Base-by-base conservation (phyloP, 768 basidiomycete genomes). In the Sarcomyxa edulis region DNA sequence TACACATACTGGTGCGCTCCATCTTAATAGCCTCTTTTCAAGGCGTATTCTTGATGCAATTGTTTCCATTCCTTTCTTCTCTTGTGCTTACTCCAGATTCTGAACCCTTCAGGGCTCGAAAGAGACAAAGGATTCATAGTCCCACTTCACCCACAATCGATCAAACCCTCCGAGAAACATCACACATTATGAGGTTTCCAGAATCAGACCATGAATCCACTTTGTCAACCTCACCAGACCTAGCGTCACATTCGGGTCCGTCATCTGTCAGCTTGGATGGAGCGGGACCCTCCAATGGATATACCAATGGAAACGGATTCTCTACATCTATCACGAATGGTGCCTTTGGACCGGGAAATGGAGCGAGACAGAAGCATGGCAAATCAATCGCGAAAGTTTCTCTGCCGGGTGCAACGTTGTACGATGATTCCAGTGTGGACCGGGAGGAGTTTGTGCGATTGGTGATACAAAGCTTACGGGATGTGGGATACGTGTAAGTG, bases 391-490 rank as follows among this genome's bases (percentile, higher is more conserved):
- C 79, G 22, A 73, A 71, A 52, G 82, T 91, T 32, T 68, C 71
- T 30, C 65, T 84, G 23, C 81, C 83, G 14, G 87, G 89, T 18
- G 78, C 81, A 32, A 72, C 73, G 25, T 68, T 92, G 39, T 91
- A 88, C 50, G 79, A 86, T 30, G 85, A 86, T 59, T 81, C 84
- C 46, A 68, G 69, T 46, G 69, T 95, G 33, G 79, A 92, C 63
- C 72, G 91, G 48, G 88, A 95, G 63, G 93, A 96, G 60, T 93
- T 90, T 56, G 81, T 95, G 35, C 71, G 93, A 50, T 64, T 97
- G 32, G 81, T 92, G 37, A 74, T 96, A 44, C 93, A 97, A 58
- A 89, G 84, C 49, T 61, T 97, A 48, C 72, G 86, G 52, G 93
- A 96, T 60, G 84, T 93, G 35, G 93, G 93, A 30, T 83, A 83